These are phyloP conservation scores for Funneliformis geosporum DNA, from an alignment of 192 early-diverging fungal genomes.

Conservation along the genomic window DNA sequence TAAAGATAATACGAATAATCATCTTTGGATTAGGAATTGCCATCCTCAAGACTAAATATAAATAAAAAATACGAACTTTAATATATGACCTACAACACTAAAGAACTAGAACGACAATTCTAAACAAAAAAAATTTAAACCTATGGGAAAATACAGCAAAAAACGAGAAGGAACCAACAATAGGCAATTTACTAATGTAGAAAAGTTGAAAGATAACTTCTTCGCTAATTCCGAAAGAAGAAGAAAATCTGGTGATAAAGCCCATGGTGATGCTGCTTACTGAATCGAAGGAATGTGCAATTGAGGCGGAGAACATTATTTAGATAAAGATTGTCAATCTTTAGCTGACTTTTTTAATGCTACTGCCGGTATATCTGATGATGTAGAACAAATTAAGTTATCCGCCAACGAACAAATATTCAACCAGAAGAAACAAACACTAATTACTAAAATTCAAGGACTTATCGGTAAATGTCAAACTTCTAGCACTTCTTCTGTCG, in stretches of 20 bases:
- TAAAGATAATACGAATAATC: no score
- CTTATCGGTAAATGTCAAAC: not conserved
- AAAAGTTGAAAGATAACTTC: not conserved
- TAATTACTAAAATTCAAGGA: not conserved
- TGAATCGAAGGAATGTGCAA: not conserved
- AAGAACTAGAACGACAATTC: no score
- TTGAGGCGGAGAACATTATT: slow-evolving; percentile 8
- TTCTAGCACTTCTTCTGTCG: not conserved
- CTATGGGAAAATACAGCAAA: not conserved
- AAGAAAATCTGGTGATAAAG: no score
- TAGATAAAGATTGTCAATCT: not conserved
- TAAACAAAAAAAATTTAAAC: not conserved
- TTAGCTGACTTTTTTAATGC: slow-evolving; percentile 10
- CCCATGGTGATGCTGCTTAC: slow-evolving; percentile 3
- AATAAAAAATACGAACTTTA: no score
- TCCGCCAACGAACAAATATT: not conserved
- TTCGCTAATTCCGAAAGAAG: not conserved
- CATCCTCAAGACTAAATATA: no score
- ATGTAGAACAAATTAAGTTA: not conserved
- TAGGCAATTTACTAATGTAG: not conserved
- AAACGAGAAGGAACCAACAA: not conserved
- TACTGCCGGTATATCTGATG: not conserved
- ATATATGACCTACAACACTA: no score
- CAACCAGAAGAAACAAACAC: slow-evolving; percentile 3
- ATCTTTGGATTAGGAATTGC: no score